phyloP scores from a whole-genome alignment of 2,329 filamentous ascomycete species.

The Microsporum canis region DNA sequence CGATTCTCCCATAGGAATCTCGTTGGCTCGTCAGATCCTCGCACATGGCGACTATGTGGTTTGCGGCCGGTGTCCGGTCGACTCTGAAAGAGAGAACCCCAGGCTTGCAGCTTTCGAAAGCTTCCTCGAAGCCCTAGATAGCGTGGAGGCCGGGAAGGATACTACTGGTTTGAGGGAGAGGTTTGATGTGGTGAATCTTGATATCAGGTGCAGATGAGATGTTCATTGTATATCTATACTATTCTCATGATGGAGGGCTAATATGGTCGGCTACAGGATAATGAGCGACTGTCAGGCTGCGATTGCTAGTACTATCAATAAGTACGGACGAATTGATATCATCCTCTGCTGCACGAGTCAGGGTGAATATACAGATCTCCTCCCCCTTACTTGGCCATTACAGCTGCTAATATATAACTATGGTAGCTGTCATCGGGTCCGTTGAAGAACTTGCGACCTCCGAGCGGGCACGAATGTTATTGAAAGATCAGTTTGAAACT shows the following conservation, averaged over 20 bases:
- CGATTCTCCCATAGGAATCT: constrained; percentile 72
- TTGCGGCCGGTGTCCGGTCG: constrained; percentile 65
- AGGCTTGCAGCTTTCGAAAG: constrained; percentile 69
- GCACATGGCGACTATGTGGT: constrained; percentile 87
- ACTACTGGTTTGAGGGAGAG: constrained; percentile 67
- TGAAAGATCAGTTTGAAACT: constrained; percentile 83
- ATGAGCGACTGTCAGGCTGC: constrained; percentile 69
- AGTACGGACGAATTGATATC: constrained; percentile 82
- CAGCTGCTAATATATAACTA: constrained; percentile 6
- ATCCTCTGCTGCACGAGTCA: constrained; percentile 81
- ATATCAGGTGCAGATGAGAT: constrained; percentile 38
- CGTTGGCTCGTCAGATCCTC: constrained; percentile 68
- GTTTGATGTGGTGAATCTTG: constrained; percentile 51
- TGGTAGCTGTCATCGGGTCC: constrained; percentile 67
- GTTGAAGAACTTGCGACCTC: constrained; percentile 79
- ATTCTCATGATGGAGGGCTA: not conserved
- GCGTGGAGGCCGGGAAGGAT: constrained; percentile 38
- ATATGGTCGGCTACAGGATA: constrained; percentile 30
- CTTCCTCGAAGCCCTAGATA: constrained; percentile 54
- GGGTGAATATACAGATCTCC: constrained; percentile 39
- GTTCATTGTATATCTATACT: not conserved
- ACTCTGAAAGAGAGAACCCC: constrained; percentile 61
- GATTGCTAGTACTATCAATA: constrained; percentile 71
- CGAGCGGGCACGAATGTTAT: constrained; percentile 60
- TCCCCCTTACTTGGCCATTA: not conserved